Percentiles rank a stretch among this genome's conserved stretches.
phyloP scores from a whole-genome alignment of 2,329 filamentous ascomycete species.

The Cladophialophora exuberans region DNA sequence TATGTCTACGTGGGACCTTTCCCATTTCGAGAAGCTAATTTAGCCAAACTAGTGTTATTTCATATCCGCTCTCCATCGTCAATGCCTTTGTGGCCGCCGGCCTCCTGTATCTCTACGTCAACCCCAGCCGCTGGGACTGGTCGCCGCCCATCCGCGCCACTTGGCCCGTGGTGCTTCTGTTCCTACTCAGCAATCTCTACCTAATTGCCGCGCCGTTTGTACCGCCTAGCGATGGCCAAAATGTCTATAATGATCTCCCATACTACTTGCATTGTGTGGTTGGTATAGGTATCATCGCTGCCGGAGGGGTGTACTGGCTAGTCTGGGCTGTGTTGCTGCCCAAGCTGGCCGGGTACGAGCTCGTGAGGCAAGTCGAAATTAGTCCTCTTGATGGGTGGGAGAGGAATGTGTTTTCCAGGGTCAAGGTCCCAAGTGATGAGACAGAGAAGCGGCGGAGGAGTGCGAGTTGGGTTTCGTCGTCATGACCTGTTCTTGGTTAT shows the following conservation, averaged over 20 bases:
- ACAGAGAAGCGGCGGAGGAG: not conserved
- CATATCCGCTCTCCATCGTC: conserved; percentile 42
- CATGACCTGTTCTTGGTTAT: too few species aligned
- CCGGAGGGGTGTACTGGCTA: conserved; percentile 56
- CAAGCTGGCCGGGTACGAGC: conserved; percentile 50
- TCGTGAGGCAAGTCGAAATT: conserved; percentile 59
- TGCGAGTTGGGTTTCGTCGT: not conserved
- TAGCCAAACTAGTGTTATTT: conserved; percentile 40
- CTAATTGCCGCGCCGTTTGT: conserved; percentile 57
- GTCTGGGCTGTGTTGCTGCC: conserved; percentile 56
- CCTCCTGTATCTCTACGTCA: conserved; percentile 53
- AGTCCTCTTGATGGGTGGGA: conserved; percentile 66
- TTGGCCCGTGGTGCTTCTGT: conserved; percentile 55
- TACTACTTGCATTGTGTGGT: conserved; percentile 60
- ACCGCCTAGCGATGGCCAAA: conserved; percentile 51
- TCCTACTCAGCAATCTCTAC: conserved; percentile 57
- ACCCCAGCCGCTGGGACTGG: conserved; percentile 42
- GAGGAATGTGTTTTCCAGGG: conserved; percentile 53
- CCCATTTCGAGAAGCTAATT: conserved; percentile 55
- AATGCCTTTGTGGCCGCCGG: conserved; percentile 48
- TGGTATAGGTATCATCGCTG: conserved; percentile 53
- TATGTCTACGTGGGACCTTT: conserved; percentile 26
- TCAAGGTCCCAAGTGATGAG: not conserved
- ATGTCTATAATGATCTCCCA: conserved; percentile 56
- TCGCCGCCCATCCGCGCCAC: conserved; percentile 54